Base-by-base conservation (phyloP, 495 filamentous ascomycete species). In the Viridothelium virens region DNA sequence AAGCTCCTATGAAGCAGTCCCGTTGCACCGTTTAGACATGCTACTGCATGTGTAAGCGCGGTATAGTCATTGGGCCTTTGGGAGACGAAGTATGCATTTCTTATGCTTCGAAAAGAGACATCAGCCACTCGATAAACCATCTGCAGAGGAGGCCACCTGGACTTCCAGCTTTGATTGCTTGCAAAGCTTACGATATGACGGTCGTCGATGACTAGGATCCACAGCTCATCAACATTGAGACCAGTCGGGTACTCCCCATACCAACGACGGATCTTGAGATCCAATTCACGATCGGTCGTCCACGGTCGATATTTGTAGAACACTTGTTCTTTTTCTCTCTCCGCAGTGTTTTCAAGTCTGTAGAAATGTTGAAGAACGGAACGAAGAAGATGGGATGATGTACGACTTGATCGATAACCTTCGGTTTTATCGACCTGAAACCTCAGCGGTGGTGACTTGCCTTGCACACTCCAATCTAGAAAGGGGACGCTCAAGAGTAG, bases 121-220 rank as follows among this genome's bases (percentile, higher is more conserved):
- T 77, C 75, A 39, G 72, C 66, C 25, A 78, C 76, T n/a, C 76
- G 59, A 6, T 74, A 70, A 5, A 71, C 65, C 10, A 77, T 68
- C 56, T 78, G 76, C 18, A 76, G 62, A 9, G 76, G 73, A 5
- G 76, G 76, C 74, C 71, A 78, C 1, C 70, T 70, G 34, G 74
- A 71, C 61, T 78, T 78, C 74, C 75, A 78, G 2, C 69, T 76
- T 65, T 77, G 75, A 67, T 78, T 78, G 69, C 74, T 78, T 0
- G 74, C 74, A 56, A 78, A 75, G 10, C 75, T 77, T 16, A 77
- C 74, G 34, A 77, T 67, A 59, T 77, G 75, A 36, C 71, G 67
- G 0, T 66, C 38, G 63, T 78, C 75, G 37, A 78, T 67, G 2
- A 72, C 74, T 0, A 78, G 70, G 38, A 77, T 72, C 76, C 76